Percentiles rank a stretch among this genome's conserved stretches.
These are phyloP conservation scores for Melampsora larici-populina DNA, from an alignment of 1,284 basidiomycete genomes.

Conservation along the genomic window DNA sequence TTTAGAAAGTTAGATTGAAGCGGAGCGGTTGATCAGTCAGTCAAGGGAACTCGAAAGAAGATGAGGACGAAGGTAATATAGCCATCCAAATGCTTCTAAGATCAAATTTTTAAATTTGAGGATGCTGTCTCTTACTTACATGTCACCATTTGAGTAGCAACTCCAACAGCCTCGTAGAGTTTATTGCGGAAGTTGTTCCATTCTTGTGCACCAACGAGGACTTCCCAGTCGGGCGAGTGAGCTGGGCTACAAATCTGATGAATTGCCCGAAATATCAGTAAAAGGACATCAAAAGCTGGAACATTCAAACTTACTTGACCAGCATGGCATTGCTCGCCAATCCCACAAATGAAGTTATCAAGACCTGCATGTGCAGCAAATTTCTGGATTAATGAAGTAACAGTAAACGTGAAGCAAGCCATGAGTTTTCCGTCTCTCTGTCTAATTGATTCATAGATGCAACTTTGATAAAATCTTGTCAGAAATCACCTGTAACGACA, in stretches of 20 bases:
- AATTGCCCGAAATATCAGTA: neutral
- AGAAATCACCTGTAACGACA: slow-evolving; percentile 24
- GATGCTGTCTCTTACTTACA: neutral
- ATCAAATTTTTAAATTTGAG: too few species aligned
- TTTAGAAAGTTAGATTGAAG: neutral
- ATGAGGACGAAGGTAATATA: neutral
- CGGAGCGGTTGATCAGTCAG: neutral
- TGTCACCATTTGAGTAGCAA: slow-evolving; percentile 31
- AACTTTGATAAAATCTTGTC: too few species aligned
- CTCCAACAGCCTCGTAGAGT: slow-evolving; percentile 30
- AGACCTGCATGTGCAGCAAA: slow-evolving; percentile 31
- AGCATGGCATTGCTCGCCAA: slow-evolving; percentile 23
- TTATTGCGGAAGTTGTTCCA: slow-evolving; percentile 37
- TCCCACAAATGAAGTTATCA: slow-evolving; percentile 30
- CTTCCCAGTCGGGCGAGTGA: slow-evolving; percentile 28
- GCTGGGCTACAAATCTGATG: slow-evolving; percentile 29
- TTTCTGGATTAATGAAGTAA: neutral
- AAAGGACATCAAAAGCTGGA: neutral
- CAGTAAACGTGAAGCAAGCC: neutral
- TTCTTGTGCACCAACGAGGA: slow-evolving; percentile 29
- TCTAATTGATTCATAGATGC: too few species aligned
- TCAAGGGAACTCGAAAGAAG: neutral
- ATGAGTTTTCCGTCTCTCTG: too few species aligned
- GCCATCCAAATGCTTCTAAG: neutral
- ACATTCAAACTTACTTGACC: slow-evolving; percentile 14